Evolutionary conservation across 2,329 filamentous ascomycete species (phyloP), one percentile per base, ranked within the genome.

Genomic region (Neophaeococcomyces aloes): DNA sequence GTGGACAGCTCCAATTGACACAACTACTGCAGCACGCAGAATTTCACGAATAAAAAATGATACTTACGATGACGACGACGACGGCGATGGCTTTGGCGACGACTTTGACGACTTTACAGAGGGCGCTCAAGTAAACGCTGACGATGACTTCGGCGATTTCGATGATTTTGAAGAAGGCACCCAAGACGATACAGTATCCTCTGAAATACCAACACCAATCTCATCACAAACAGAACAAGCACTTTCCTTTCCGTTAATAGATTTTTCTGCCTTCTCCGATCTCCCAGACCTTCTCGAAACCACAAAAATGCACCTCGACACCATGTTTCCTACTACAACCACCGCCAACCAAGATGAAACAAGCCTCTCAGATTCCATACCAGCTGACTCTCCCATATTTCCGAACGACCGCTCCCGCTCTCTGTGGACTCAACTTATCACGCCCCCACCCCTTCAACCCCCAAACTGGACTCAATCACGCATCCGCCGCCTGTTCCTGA

Each of bases 381-480:
- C 59, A 38, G 60, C 65, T 55, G 59, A 62, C 40, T 63, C 67
- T 29, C 61, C 82, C 34, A 75, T 86, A 39, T 91, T 95, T 64
- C 78, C 86, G 43, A 93, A 86, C 31, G 82, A 87, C 41, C 79
- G 88, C 46, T 93, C 85, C 48, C 80, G 85, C 44, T 95, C 91
- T 0, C 72, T 98, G 27, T 98, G 91, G 91, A 87, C 88, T 31
- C 91, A 98, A 67, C 78, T 98, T 3, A 86, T 95, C 23, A 89
- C 89, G 2, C 89, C 91, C 15, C 91, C 91, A 2, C 88, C 91
- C 2, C 76, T 98, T 29, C 87, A 94, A 57, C 91, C 91, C 4
- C 89, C 91, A 1, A 91, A 98, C 63, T 98, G 91, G 91, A 93
- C 95, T 47, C 86, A 91, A 51, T 94, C 87, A 41, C 85, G 88